Percentiles rank a stretch among this genome's conserved stretches.
phyloP scores from a whole-genome alignment of 805 yeast genomes.

The Suhomyces kilbournensis region DNA sequence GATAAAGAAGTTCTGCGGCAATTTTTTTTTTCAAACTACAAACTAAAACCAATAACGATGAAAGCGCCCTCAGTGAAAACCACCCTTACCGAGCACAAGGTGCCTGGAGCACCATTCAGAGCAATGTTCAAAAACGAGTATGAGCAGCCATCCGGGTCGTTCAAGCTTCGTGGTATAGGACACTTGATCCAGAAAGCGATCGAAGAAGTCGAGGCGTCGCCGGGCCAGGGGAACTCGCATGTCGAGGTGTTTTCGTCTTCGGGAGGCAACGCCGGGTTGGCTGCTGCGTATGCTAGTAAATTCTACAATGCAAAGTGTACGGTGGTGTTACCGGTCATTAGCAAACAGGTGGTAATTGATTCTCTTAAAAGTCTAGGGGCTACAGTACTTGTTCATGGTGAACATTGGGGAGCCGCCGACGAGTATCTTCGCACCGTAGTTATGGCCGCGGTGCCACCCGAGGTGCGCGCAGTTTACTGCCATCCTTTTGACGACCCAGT shows the following conservation, averaged over 20 bases:
- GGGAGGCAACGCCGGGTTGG: conserved; percentile 38
- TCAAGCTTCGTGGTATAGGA: conserved; percentile 14
- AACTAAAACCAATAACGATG: background rate
- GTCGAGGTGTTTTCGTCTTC: conserved; percentile 27
- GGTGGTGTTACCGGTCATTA: conserved; percentile 25
- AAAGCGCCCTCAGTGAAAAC: conserved; percentile 2
- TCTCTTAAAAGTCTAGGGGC: conserved; percentile 21
- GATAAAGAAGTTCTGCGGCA: background rate
- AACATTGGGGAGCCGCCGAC: conserved; percentile 35
- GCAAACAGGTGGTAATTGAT: conserved; percentile 18
- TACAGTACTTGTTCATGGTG: conserved; percentile 20
- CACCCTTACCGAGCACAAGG: conserved; percentile 1
- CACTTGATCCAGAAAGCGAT: conserved; percentile 4
- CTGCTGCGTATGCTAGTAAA: conserved; percentile 29
- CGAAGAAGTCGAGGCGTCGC: background rate
- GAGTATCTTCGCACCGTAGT: conserved; percentile 14
- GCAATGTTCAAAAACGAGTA: conserved; percentile 10
- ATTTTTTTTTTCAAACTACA: background rate
- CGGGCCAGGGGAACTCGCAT: conserved; percentile 8
- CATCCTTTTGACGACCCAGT: conserved; percentile 32
- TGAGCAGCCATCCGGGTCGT: conserved; percentile 13
- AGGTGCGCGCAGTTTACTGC: conserved; percentile 22
- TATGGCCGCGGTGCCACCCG: conserved; percentile 12
- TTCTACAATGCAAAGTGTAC: conserved; percentile 23
- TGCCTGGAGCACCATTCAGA: background rate